Conservation (phyloP, 106 monocot genomes). For the Allium fistulosum region DNA sequence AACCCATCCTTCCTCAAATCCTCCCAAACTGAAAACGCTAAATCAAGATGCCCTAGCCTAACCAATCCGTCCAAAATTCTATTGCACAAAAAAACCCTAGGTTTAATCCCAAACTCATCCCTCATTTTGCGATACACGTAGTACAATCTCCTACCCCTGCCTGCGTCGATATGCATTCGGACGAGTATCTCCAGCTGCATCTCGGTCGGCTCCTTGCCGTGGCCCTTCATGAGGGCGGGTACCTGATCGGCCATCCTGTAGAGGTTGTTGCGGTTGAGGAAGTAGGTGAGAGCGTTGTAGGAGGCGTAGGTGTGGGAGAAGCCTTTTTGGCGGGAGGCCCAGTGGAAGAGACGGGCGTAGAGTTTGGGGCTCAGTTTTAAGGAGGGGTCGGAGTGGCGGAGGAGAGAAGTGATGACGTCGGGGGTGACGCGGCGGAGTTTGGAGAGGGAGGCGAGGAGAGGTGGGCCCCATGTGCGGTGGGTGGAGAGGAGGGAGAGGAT, state of each 20-base stretch:
- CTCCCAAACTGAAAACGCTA: constrained; percentile 48
- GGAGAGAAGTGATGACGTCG: constrained; percentile 62
- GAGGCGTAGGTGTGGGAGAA: constrained; percentile 65
- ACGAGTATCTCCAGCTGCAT: constrained; percentile 89
- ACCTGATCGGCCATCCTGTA: constrained; percentile 66
- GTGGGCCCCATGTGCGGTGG: constrained; percentile 57
- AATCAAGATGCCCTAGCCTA: constrained; percentile 42
- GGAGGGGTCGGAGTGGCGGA: constrained; percentile 25
- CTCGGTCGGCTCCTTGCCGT: constrained; percentile 59
- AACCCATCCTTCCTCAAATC: constrained; percentile 49
- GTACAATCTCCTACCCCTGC: constrained; percentile 47
- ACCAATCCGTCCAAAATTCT: constrained; percentile 63
- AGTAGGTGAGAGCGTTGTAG: constrained; percentile 69
- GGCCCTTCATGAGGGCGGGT: constrained; percentile 68
- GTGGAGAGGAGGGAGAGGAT: constrained; percentile 66
- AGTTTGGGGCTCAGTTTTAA: constrained; percentile 28
- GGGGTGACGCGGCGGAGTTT: constrained; percentile 86
- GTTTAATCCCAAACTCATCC: constrained; percentile 32
- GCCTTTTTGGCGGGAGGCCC: constrained; percentile 70
- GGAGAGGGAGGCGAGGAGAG: constrained; percentile 64
- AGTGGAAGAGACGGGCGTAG: constrained; percentile 77
- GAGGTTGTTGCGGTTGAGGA: constrained; percentile 38
- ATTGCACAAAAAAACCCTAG: constrained; percentile 67
- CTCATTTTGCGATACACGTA: constrained; percentile 48
- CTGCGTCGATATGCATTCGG: constrained; percentile 53